Conservation (phyloP, 1,139 yeast genomes). For the Lodderomyces orthopsilosis region DNA sequence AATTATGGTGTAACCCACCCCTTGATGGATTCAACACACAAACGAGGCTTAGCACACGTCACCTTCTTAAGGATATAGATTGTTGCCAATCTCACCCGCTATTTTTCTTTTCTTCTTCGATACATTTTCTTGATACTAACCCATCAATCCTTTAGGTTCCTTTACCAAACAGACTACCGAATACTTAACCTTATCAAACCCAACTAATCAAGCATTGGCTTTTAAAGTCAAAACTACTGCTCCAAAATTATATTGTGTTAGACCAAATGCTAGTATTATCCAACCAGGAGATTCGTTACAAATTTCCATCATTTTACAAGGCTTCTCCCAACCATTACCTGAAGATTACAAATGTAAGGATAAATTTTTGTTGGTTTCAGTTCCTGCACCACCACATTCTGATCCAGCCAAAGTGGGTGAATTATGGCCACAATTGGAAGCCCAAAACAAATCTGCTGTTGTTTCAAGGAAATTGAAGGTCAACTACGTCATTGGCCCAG, state of each 20-base stretch:
- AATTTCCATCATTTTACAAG: conserved; percentile 83
- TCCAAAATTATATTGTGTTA: conserved; percentile 91
- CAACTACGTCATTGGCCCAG: conserved; percentile 47
- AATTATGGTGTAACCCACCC: no score
- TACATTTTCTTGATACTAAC: no score
- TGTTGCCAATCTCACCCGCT: not conserved
- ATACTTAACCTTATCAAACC: conserved; percentile 65
- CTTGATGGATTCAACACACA: no score
- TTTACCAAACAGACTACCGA: conserved; percentile 73
- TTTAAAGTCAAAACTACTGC: conserved; percentile 98
- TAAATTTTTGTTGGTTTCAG: conserved; percentile 84
- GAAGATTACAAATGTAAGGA: conserved; percentile 79
- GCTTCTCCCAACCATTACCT: conserved; percentile 72
- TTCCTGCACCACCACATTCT: conserved; percentile 66
- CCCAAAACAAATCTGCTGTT: conserved; percentile 55
- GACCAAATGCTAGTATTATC: conserved; percentile 87
- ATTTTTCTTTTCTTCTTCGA: no score
- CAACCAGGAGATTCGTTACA: conserved; percentile 71
- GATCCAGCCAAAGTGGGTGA: conserved; percentile 61
- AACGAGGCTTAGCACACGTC: no score
- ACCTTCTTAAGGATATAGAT: no score
- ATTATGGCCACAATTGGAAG: conserved; percentile 70
- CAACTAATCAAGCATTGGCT: conserved; percentile 61
- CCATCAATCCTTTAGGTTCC: conserved; percentile 42
- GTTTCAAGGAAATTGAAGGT: conserved; percentile 79